A percentile compares a stretch with the other conserved stretches of the same genome.
These are phyloP conservation scores for Ganoderma leucocontextum DNA, from an alignment of 1,284 basidiomycete genomes.

Conservation along the genomic window DNA sequence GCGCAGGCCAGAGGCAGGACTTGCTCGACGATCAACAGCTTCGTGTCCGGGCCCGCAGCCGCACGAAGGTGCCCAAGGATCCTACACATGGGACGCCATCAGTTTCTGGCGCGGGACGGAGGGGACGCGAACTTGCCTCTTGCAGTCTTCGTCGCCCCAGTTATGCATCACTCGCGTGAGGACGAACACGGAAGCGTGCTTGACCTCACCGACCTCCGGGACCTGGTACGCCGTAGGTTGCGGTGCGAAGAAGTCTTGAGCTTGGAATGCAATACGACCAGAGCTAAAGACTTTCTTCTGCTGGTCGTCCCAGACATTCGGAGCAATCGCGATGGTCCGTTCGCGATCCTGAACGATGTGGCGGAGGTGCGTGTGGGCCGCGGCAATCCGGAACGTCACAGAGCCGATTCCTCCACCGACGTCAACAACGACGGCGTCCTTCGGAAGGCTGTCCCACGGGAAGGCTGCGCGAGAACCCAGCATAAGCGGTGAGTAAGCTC, in stretches of 20 bases:
- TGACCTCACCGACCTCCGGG: background rate
- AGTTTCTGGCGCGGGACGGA: background rate
- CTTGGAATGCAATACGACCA: slow-evolving; percentile 41
- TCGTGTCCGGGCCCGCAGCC: slow-evolving; percentile 53
- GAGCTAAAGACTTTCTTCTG: slow-evolving; percentile 27
- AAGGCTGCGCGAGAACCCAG: slow-evolving; percentile 52
- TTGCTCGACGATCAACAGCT: slow-evolving; percentile 66
- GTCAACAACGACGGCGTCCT: slow-evolving; percentile 63
- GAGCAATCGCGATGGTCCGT: slow-evolving; percentile 67
- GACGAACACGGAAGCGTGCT: slow-evolving; percentile 58
- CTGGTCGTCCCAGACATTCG: background rate
- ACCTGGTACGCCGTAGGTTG: slow-evolving; percentile 17
- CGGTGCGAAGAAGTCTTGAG: slow-evolving; percentile 73
- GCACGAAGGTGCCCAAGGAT: slow-evolving; percentile 45
- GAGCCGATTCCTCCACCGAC: slow-evolving; percentile 81
- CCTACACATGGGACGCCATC: slow-evolving; percentile 20
- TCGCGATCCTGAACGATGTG: slow-evolving; percentile 75
- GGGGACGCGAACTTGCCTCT: slow-evolving; percentile 13
- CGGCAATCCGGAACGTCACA: slow-evolving; percentile 68
- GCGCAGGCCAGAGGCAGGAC: slow-evolving; percentile 26
- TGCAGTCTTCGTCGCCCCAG: slow-evolving; percentile 62
- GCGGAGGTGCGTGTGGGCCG: slow-evolving; percentile 57
- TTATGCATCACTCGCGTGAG: slow-evolving; percentile 76
- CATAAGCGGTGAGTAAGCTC: background rate
- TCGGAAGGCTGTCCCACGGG: slow-evolving; percentile 66